These are phyloP conservation scores for Hordeum pubiflorum DNA, from an alignment of 202 grass and related monocot species.

Conservation along the genomic window DNA sequence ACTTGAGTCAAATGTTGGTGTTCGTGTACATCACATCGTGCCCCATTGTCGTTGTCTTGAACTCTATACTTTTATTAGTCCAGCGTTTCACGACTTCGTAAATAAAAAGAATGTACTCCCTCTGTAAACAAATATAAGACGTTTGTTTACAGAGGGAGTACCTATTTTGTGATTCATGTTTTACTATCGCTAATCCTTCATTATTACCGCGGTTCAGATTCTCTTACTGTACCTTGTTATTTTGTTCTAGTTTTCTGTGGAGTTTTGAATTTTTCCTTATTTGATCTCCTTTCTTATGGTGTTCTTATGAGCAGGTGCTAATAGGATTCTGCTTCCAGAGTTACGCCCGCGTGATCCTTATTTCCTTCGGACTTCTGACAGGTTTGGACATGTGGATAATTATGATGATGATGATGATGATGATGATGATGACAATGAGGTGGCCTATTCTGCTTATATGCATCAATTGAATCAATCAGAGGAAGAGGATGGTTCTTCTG, in stretches of 20 bases:
- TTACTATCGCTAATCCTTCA: background rate
- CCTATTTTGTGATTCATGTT: background rate
- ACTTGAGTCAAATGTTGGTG: background rate
- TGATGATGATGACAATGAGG: constrained; percentile 15
- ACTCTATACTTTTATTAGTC: background rate
- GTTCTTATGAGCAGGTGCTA: constrained; percentile 55
- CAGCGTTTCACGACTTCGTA: background rate
- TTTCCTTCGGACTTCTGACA: constrained; percentile 42
- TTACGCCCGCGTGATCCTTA: constrained; percentile 30
- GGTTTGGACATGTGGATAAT: constrained; percentile 50
- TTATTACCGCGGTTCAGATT: background rate
- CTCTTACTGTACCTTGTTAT: constrained; percentile 6
- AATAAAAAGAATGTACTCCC: background rate
- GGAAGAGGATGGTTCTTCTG: constrained; percentile 57
- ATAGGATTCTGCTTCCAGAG: constrained; percentile 41
- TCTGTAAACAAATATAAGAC: too few relatives aligned
- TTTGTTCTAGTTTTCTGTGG: constrained; percentile 13
- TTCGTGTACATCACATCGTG: background rate
- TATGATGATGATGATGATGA: constrained; percentile 22
- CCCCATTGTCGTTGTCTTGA: background rate
- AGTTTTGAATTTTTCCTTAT: constrained; percentile 19
- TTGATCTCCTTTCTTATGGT: constrained; percentile 21
- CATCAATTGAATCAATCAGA: constrained; percentile 46
- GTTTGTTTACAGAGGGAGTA: too few relatives aligned
- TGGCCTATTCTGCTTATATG: constrained; percentile 33